Conservation (phyloP, 2,329 filamentous ascomycete species). For the Sporothrix protearum region DNA sequence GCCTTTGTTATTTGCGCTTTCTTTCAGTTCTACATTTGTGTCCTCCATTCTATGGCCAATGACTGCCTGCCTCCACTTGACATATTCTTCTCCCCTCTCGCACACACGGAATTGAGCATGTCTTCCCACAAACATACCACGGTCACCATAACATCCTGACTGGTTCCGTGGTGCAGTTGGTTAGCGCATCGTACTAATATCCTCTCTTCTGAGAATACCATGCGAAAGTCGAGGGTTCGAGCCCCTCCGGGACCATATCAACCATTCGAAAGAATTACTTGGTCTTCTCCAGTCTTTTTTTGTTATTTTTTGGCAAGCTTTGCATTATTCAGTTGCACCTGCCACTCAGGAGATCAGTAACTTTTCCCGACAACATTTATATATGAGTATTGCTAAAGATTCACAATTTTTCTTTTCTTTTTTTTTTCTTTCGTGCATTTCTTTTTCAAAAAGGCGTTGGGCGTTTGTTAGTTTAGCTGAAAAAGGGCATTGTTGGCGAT, state of each 20-base stretch:
- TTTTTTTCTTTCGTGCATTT: neutral
- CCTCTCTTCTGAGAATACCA: neutral
- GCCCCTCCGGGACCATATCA: neutral
- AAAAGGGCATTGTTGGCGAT: neutral
- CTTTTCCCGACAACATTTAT: neutral
- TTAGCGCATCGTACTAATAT: neutral
- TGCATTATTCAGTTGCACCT: neutral
- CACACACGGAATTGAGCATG: neutral
- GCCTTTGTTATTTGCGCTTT: constrained; percentile 14
- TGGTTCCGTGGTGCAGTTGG: neutral
- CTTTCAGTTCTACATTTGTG: neutral
- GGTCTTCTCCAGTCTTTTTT: constrained; percentile 16
- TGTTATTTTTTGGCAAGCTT: neutral
- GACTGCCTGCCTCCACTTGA: too few relatives aligned
- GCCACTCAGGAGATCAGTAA: neutral
- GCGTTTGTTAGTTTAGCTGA: too few relatives aligned
- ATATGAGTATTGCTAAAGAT: neutral
- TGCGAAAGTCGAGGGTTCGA: neutral
- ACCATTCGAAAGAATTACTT: neutral
- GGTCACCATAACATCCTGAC: neutral
- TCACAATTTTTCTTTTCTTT: neutral
- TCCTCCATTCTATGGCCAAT: neutral
- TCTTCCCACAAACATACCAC: neutral
- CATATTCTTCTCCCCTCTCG: too few relatives aligned
- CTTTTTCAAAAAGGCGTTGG: too few relatives aligned